Evolutionary conservation across 768 basidiomycete genomes (phyloP).

Genomic region (Suillus plorans): DNA sequence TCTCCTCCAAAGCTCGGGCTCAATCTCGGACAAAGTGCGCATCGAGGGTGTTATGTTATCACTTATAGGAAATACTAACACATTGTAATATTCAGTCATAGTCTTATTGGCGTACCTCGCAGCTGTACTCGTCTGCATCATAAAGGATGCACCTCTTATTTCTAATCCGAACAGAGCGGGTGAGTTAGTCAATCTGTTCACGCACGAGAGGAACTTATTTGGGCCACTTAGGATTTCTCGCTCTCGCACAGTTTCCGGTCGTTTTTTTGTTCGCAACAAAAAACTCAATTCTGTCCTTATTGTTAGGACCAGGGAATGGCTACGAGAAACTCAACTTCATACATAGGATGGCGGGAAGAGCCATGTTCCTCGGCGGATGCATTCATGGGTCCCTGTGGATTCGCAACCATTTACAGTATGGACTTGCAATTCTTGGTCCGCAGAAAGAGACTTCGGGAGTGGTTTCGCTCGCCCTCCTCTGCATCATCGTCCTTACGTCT

Average conservation of each 20-base stretch:
- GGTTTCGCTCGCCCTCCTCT: slow-evolving; percentile 62
- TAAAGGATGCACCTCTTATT: slow-evolving; percentile 56
- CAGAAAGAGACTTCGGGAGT: slow-evolving; percentile 79
- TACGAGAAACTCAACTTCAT: slow-evolving; percentile 62
- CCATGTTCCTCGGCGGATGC: slow-evolving; percentile 43
- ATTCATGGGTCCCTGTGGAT: slow-evolving; percentile 73
- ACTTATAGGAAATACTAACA: slow-evolving; percentile 8
- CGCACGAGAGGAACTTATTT: neutral
- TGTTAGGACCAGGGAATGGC: slow-evolving; percentile 46
- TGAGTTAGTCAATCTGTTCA: slow-evolving; percentile 22
- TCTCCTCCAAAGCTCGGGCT: slow-evolving; percentile 51
- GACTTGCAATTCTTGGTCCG: slow-evolving; percentile 58
- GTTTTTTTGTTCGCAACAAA: slow-evolving; percentile 60
- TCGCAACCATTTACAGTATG: slow-evolving; percentile 59
- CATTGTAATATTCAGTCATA: slow-evolving; percentile 40
- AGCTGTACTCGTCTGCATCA: slow-evolving; percentile 58
- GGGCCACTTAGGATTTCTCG: slow-evolving; percentile 49
- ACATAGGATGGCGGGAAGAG: slow-evolving; percentile 59
- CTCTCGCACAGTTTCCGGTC: slow-evolving; percentile 56
- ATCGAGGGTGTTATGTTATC: neutral
- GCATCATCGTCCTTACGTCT: slow-evolving; percentile 65
- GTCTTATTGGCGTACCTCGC: slow-evolving; percentile 58
- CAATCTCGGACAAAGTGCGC: slow-evolving; percentile 61
- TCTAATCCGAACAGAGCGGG: slow-evolving; percentile 79
- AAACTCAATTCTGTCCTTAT: slow-evolving; percentile 47